Conservation (phyloP, 2,329 filamentous ascomycete species). For the Diaporthe sp. region DNA sequence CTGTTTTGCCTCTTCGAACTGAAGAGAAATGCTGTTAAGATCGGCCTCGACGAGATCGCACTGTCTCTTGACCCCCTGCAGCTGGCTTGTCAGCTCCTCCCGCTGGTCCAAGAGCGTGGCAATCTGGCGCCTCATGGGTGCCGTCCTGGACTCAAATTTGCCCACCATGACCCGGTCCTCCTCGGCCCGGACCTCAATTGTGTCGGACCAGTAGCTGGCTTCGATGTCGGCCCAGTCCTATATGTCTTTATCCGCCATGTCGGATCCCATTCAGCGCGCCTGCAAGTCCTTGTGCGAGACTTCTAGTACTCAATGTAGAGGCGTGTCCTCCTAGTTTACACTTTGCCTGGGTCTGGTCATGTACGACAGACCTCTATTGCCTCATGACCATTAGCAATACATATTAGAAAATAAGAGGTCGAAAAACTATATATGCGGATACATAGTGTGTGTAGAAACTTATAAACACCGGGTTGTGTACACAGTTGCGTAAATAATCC, state of each 20-base stretch:
- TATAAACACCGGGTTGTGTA: constrained; percentile 1
- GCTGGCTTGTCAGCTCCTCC: constrained; percentile 47
- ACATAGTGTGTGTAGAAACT: background rate
- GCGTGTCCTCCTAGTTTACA: background rate
- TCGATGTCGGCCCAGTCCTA: constrained; percentile 53
- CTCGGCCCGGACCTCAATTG: constrained; percentile 33
- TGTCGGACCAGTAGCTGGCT: constrained; percentile 43
- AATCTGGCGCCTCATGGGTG: constrained; percentile 44
- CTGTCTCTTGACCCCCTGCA: constrained; percentile 45
- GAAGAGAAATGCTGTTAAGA: constrained; percentile 26
- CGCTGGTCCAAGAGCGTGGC: constrained; percentile 50
- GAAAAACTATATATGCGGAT: background rate
- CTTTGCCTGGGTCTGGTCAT: background rate
- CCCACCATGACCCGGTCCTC: constrained; percentile 47
- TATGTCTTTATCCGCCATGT: constrained; percentile 23
- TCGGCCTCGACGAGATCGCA: constrained; percentile 36
- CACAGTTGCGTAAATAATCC: background rate
- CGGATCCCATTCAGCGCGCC: constrained; percentile 21
- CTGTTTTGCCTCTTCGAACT: constrained; percentile 31
- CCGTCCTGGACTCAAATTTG: constrained; percentile 44
- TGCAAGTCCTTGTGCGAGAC: background rate
- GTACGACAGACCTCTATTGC: background rate
- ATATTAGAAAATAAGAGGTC: too few species aligned
- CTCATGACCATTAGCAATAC: constrained; percentile 1
- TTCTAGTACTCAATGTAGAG: background rate